Base-by-base conservation (phyloP, 2,329 filamentous ascomycete genomes). In the Colletotrichum sp. region DNA sequence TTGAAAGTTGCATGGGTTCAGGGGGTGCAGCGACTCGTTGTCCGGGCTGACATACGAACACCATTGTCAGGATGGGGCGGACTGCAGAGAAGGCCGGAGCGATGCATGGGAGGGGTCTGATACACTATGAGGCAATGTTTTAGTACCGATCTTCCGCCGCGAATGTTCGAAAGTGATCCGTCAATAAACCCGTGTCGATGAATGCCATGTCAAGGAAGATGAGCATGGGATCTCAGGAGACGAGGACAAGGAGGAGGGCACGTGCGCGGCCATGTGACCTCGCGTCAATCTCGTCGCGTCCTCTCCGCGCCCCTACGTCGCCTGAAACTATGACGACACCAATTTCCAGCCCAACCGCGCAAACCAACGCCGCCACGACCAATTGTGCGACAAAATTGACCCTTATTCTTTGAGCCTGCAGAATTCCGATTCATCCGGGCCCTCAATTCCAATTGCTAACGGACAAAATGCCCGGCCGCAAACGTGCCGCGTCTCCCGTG, bases 381-480 rank as follows among this genome's bases (percentile, higher is more conserved):
- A 43, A 32, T 43, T n/a, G 24, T 28, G 18, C 26, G 13, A 24
- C 12, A 6, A 43, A 16, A 43, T 16, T 0, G 58, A 32, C 28
- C 5, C 18, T 16, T n/a, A 13, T 4, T 21, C 32, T 61, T 21
- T 58, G 58, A 61, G n/a, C 1, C 18, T 32, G 58, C 16, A 28
- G 28, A 9, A 38, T 3, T 24, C 38, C 43, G 24, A 55, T 3
- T 14, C 64, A 32, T 14, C 38, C 24, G 36, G 62, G 18, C 13
- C 30, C 65, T 5, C 10, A 61, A 32, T 26, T 48, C 3, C 26
- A 21, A 24, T 13, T 32, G 12, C 16, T 0, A 43, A 21, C 12
- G 4, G 10, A 16, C 8, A 21, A 75, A 9, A 87, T 88, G 86
- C 81, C 86, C 8, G 80, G 83, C 18, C 82, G 81, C 13, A 89